phyloP scores from a whole-genome alignment of 306 rosid genomes.

The Mimosa pudica region DNA sequence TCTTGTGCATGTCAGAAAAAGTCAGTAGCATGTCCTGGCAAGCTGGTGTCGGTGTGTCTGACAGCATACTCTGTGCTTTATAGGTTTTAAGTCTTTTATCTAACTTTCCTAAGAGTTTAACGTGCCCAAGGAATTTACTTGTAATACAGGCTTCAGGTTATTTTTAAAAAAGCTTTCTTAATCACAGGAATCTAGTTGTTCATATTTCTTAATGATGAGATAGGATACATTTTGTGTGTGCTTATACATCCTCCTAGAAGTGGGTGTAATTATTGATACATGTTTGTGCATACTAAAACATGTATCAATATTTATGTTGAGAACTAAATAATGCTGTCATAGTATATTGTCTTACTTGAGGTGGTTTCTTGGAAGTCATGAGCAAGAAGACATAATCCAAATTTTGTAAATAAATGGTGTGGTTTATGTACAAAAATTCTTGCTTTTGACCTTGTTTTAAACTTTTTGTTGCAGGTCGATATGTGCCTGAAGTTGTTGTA shows the following conservation, averaged over 20 bases:
- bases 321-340: slow-evolving; percentile 22
- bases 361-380: slow-evolving; percentile 24
- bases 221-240: neutral
- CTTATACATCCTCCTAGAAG: slow-evolving; percentile 5
- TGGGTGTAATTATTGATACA: neutral
- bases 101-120: neutral
- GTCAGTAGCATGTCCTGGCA: neutral
- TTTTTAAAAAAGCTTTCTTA: slow-evolving; percentile 6
- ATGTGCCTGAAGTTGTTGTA: slow-evolving; percentile 72
- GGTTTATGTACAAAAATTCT: slow-evolving; percentile 18
- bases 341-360: slow-evolving; percentile 23
- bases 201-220: slow-evolving; percentile 5
- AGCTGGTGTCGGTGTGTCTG: neutral
- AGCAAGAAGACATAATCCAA: slow-evolving; percentile 4
- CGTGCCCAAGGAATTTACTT: slow-evolving; percentile 16
- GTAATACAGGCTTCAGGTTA: neutral
- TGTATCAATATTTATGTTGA: neutral
- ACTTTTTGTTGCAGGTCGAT: slow-evolving; percentile 61
- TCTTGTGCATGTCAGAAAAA: neutral
- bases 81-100: neutral
- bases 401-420: slow-evolving; percentile 12
- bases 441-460: slow-evolving; percentile 32
- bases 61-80: neutral
- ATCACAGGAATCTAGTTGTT: neutral
- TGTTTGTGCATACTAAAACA: neutral